Conservation (phyloP, 208 protist species). For the Novymonas esmeraldas region DNA sequence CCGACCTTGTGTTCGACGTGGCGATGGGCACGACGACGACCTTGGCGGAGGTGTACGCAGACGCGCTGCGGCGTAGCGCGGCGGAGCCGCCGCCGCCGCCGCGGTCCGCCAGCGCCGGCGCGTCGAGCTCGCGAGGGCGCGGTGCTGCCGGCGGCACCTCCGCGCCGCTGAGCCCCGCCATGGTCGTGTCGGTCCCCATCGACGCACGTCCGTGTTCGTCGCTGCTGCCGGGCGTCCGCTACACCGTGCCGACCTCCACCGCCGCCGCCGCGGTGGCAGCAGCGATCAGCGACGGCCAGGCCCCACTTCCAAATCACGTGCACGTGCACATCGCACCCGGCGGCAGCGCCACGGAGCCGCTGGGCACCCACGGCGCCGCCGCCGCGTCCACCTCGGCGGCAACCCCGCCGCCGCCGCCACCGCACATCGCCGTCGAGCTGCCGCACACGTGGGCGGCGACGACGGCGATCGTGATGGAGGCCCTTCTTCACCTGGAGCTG, state of each 20-base stretch:
- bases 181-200: slow-evolving; percentile 27
- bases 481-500: slow-evolving; percentile 66
- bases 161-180: neutral
- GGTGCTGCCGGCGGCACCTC: neutral
- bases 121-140: neutral
- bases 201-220: slow-evolving; percentile 1
- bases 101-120: neutral
- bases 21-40: slow-evolving; percentile 49
- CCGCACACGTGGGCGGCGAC: slow-evolving; percentile 37
- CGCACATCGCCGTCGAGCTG: slow-evolving; percentile 32
- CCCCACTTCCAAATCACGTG: slow-evolving; percentile 16
- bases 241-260: slow-evolving; percentile 23
- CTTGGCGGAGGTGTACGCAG: slow-evolving; percentile 46
- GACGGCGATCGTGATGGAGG: slow-evolving; percentile 55
- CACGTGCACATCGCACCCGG: slow-evolving; percentile 8
- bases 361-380: neutral
- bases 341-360: neutral
- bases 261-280: slow-evolving; percentile 15
- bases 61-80: slow-evolving; percentile 29
- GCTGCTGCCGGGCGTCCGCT: slow-evolving; percentile 32
- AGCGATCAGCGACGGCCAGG: slow-evolving; percentile 28
- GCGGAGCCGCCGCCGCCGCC: neutral
- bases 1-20: slow-evolving; percentile 61
- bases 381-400: neutral
- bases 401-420: slow-evolving; percentile 2